Percentiles rank a stretch among this genome's conserved stretches.
Conservation (phyloP, 73 alveolate genomes). For the Paramecium octaurelia region DNA sequence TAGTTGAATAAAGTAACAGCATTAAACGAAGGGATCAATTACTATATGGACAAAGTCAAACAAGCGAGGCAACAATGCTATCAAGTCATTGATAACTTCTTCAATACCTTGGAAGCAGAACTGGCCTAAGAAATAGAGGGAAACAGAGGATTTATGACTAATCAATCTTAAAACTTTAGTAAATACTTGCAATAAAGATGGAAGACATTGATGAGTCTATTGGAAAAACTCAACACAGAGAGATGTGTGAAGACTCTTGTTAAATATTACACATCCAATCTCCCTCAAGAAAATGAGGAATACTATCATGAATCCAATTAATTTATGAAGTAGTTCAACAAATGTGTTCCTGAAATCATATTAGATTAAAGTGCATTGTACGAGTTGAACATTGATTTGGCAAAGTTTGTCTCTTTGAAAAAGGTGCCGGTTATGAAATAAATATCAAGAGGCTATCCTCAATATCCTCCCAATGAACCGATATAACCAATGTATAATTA, state of each 20-base stretch:
- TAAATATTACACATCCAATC: background rate
- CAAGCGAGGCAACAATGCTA: constrained; percentile 7
- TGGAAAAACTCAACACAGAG: constrained; percentile 19
- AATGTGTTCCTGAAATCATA: constrained; percentile 33
- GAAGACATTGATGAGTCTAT: constrained; percentile 17
- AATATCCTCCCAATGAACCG: background rate
- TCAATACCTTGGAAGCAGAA: constrained; percentile 32
- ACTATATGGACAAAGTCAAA: constrained; percentile 29
- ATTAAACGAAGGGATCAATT: background rate
- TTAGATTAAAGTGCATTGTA: constrained; percentile 21
- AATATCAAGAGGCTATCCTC: background rate
- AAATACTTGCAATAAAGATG: constrained; percentile 10
- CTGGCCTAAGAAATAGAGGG: background rate
- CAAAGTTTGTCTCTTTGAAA: constrained; percentile 12
- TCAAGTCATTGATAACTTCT: constrained; percentile 23
- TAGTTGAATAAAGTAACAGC: background rate
- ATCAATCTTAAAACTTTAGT: background rate
- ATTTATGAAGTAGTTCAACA: background rate
- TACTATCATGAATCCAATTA: constrained; percentile 41
- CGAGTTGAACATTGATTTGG: constrained; percentile 24
- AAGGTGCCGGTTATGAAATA: background rate
- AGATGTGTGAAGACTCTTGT: constrained; percentile 22
- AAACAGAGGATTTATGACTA: background rate
- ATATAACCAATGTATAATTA: background rate
- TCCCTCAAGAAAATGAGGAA: constrained; percentile 9